A percentile compares a stretch with the other conserved stretches of the same genome.
Conservation (phyloP, 306 rosid species). For the Cicer pinnatifidum region DNA sequence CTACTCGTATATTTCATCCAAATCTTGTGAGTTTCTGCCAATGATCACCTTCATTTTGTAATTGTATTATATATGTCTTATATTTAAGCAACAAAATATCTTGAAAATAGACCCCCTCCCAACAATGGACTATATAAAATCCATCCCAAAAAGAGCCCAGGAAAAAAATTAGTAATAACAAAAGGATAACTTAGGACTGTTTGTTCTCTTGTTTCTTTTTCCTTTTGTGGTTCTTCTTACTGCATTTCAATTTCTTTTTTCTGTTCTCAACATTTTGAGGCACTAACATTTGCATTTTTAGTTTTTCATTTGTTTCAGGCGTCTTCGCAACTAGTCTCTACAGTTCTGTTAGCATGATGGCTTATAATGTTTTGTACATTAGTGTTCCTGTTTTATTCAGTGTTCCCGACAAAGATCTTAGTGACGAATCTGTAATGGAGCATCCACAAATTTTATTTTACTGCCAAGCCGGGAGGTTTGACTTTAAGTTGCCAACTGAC, state of each 20-base stretch:
- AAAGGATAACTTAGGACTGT: neutral
- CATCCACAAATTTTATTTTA: slow-evolving; percentile 98
- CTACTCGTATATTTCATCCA: slow-evolving; percentile 91
- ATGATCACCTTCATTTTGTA: neutral
- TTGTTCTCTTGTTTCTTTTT: neutral
- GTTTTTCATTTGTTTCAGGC: slow-evolving; percentile 97
- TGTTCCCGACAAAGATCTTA: slow-evolving; percentile 94
- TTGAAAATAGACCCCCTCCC: neutral
- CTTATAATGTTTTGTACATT: slow-evolving; percentile 97
- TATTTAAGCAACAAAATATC: slow-evolving; percentile 13
- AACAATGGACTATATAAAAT: neutral
- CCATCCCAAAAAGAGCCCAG: neutral
- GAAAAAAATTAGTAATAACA: neutral
- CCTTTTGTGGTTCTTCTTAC: slow-evolving; percentile 21
- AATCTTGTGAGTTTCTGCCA: slow-evolving; percentile 73
- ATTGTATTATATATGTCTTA: neutral
- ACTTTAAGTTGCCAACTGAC: slow-evolving; percentile 35
- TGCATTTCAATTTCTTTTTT: slow-evolving; percentile 36
- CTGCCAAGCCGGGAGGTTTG: slow-evolving; percentile 98
- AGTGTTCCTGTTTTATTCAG: slow-evolving; percentile 94
- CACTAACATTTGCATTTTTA: slow-evolving; percentile 62
- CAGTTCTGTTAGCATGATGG: slow-evolving; percentile 99
- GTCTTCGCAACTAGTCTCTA: slow-evolving; percentile 97
- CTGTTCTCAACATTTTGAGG: slow-evolving; percentile 13
- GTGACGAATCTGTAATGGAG: slow-evolving; percentile 94